Conservation (phyloP, 345 rosid species). For the Syzygium grande region DNA sequence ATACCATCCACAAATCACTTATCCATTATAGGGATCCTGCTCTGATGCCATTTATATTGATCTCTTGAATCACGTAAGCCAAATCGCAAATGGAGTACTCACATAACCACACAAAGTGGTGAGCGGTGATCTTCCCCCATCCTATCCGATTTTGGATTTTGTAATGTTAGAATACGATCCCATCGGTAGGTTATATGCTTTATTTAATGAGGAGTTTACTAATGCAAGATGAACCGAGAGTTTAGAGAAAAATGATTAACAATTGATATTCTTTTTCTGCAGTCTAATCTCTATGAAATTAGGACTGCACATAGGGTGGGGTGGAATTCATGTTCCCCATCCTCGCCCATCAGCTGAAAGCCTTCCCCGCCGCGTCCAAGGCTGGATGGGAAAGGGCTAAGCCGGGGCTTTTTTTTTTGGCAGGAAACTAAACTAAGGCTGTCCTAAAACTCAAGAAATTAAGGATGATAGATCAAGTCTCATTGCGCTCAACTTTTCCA, state of each 20-base stretch:
- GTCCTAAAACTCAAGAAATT: not conserved
- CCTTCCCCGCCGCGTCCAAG: not conserved
- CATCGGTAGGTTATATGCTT: not conserved
- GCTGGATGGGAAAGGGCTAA: not conserved
- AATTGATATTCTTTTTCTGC: not conserved
- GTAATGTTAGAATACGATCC: not conserved
- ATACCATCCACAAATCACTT: not conserved
- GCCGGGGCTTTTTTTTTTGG: not conserved
- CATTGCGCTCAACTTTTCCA: not conserved
- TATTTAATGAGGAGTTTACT: not conserved
- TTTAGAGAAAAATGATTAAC: not conserved
- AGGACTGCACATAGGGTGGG: not conserved
- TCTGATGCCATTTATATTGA: not conserved
- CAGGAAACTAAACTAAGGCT: not conserved
- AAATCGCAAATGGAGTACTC: not conserved
- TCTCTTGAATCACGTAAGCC: not conserved
- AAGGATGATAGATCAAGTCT: not conserved
- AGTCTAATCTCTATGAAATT: not conserved
- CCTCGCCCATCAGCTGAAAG: not conserved
- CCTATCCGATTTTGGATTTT: not conserved
- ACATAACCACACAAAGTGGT: not conserved
- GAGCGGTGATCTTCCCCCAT: not conserved
- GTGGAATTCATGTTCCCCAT: not conserved
- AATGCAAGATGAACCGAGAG: not conserved
- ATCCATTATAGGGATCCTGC: not conserved